Base-by-base conservation (phyloP, 129 eudicot genomes). In the Flaveria bidentis region DNA sequence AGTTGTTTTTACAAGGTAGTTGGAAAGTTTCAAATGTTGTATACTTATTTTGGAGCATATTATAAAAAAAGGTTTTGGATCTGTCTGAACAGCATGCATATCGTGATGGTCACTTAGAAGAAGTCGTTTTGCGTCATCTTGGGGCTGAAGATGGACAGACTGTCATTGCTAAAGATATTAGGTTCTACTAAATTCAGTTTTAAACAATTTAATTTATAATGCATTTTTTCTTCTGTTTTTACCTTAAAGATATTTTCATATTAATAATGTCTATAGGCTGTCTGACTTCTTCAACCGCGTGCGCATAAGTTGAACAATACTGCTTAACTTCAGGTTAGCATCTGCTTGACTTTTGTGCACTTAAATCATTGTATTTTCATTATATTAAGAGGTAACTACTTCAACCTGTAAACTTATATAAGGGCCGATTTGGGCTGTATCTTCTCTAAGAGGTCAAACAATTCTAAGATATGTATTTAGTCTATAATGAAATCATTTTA, bases 1-100 rank as follows among this genome's bases (percentile, higher is more conserved):
- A 94, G 98, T 74, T 94, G 98, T 81, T 94, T 94, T 78, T 94
- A 94, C 86, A 94, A 88, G 98, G 98, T 93, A 82, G 11, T 56
- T 62, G 18, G 33, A 56, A 17, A 17, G 55, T n/a, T 25, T 52
- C 49, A 53, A 74, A 17, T 26, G 25, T 39, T 53, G 67, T 76
- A 20, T 52, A 8, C 15, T 64, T 36, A 25, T 76, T 50, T 20
- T 28, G 25, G 64, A 52, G 13, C 42, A 76, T 51, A 36, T 20
- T 8, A 6, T 66, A 42, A 36, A 36, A 30, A 77, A 16, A 16
- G 67, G 22, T 72, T 69, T 64, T 28, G 23, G 9, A 14, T 28
- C 15, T 50, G 25, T 65, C 20, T 64, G 20, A 70, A 46, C 96
- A 94, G 97, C 98, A 94, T 91, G 93, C 97, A 20, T 87, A 91